Evolutionary conservation across 2,329 filamentous ascomycete genomes (phyloP), one percentile per base, ranked within the genome.

Genomic region (Lojkania enalia): DNA sequence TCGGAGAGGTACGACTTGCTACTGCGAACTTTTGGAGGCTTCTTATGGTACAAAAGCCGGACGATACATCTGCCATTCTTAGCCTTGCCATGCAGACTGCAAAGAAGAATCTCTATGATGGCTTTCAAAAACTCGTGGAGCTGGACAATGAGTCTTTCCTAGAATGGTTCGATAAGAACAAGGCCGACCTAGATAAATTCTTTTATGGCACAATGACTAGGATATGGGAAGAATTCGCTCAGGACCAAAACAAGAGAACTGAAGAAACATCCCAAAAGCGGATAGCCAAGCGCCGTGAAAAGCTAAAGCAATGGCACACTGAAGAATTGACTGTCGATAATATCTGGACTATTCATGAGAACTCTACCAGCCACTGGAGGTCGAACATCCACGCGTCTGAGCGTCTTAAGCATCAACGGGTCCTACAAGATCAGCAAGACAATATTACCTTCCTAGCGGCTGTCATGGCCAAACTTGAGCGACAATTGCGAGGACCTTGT

Each of bases 361-460:
- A 88, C 54, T 87, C 89, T 0, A 92, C 94, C 44, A 86, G 83
- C 30, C 86, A 92, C 47, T 99, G 92, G 94, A 87, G 92, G 75
- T 90, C 91, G 58, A 97, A 96, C 59, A 96, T 99, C 30, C 94
- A 92, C 67, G 85, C 87, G 37, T 90, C 92, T 0, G 94, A 99
- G 66, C 86, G 94, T 54, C 82, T 92, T 63, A 97, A 96, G 66
- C 86, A 95, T 54, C 92, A 97, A 66, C 81, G 94, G 50, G 80
- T 88, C 13, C 73, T 90, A 42, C 94, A 99, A 69, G 95, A 99
- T 60, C 89, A 96, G 60, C 90, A 96, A 58, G 94, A 99, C 63
- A 92, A 91, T 60, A 80, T 88, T 46, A 78, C 80, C 1, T 96
- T 90, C 63, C 80, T 95, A 49, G 82, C 83, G 31, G 83, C 87